Evolutionary conservation across 2,329 filamentous ascomycete species (phyloP).

Genomic region (Fusarium goolgardi): DNA sequence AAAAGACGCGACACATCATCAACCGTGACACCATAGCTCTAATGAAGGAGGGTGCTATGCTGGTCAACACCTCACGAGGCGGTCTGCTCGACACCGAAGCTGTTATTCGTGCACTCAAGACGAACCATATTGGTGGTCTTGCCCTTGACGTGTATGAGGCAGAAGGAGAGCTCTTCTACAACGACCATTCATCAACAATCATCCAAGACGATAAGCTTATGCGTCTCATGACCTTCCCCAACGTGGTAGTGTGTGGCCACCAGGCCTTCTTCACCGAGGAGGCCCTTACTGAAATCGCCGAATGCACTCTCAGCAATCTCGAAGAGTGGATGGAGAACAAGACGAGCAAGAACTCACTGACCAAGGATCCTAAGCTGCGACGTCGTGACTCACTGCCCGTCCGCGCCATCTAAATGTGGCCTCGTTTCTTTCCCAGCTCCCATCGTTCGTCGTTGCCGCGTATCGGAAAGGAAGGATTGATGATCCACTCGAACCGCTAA

Average conservation of each 20-base stretch:
- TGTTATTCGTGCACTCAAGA: slow-evolving; percentile 71
- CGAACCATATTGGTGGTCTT: slow-evolving; percentile 67
- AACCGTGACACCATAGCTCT: slow-evolving; percentile 62
- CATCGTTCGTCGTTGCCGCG: not conserved
- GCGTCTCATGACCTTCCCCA: slow-evolving; percentile 75
- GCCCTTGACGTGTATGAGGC: slow-evolving; percentile 77
- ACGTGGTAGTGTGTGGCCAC: slow-evolving; percentile 74
- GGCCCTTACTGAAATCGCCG: slow-evolving; percentile 72
- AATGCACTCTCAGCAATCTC: slow-evolving; percentile 68
- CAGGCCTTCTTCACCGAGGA: slow-evolving; percentile 77
- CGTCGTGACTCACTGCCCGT: slow-evolving; percentile 49
- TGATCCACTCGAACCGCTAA: slow-evolving; percentile 1
- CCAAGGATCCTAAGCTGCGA: slow-evolving; percentile 44
- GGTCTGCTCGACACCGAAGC: slow-evolving; percentile 70
- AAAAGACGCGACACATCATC: slow-evolving; percentile 70
- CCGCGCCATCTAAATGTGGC: slow-evolving; percentile 46
- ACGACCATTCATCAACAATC: slow-evolving; percentile 72
- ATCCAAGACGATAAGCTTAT: slow-evolving; percentile 75
- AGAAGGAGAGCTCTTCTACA: slow-evolving; percentile 72
- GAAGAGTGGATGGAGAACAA: slow-evolving; percentile 55
- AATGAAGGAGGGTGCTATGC: slow-evolving; percentile 70
- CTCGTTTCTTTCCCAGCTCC: not conserved
- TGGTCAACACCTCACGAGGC: slow-evolving; percentile 77
- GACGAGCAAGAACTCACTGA: slow-evolving; percentile 52
- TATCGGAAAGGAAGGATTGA: not conserved